Percentiles rank a stretch among this genome's conserved stretches.
These are phyloP conservation scores for Diaporthe nobilis DNA, from an alignment of 2,329 filamentous ascomycete species.

Conservation along the genomic window DNA sequence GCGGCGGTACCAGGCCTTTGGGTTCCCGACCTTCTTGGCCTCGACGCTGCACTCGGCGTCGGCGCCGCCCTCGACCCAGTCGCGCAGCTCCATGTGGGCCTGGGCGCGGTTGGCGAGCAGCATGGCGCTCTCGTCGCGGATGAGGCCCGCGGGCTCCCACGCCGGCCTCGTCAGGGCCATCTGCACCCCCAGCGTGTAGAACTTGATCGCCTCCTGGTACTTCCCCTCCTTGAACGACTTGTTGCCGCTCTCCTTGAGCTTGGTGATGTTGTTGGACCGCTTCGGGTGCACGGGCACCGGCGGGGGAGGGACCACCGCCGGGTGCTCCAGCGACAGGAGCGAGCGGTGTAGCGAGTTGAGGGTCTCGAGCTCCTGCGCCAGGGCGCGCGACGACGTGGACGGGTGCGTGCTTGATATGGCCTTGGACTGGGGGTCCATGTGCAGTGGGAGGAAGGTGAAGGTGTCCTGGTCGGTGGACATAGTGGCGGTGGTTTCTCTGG, in stretches of 20 bases:
- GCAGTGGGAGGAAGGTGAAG: constrained; percentile 86
- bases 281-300: constrained; percentile 95
- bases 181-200: constrained; percentile 89
- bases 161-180: constrained; percentile 87
- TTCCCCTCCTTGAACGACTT: constrained; percentile 83
- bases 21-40: constrained; percentile 87
- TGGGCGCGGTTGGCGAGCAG: constrained; percentile 91
- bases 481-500: background rate
- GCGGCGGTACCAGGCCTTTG: constrained; percentile 94
- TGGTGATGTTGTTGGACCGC: constrained; percentile 87
- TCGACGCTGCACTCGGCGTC: constrained; percentile 93
- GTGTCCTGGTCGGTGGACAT: constrained; percentile 69
- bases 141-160: constrained; percentile 90
- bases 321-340: constrained; percentile 75
- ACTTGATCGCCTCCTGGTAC: constrained; percentile 80
- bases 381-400: constrained; percentile 60
- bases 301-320: constrained; percentile 81
- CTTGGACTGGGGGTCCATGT: constrained; percentile 87
- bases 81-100: constrained; percentile 85
- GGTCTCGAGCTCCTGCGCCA: constrained; percentile 76
- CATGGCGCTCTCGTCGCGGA: constrained; percentile 85
- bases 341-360: constrained; percentile 85
- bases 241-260: constrained; percentile 92
- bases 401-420: constrained; percentile 69
- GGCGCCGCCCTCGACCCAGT: constrained; percentile 87